These are phyloP conservation scores for Boletus vinaceobasis DNA, from an alignment of 768 basidiomycete genomes.

Conservation along the genomic window DNA sequence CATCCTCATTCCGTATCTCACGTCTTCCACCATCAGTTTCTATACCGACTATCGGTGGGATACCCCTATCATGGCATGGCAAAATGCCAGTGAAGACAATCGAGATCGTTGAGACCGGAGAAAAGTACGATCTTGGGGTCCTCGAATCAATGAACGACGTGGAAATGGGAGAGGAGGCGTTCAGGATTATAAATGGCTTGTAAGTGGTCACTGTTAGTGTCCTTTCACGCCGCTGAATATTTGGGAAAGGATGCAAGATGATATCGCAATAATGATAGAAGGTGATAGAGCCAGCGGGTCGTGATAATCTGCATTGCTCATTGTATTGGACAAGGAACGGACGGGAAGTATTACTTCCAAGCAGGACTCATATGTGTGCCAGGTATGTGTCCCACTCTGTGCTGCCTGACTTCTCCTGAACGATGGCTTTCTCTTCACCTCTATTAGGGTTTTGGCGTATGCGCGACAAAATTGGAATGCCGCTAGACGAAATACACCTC, in stretches of 20 bases:
- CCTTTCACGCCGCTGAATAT: not conserved
- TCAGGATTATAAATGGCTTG: slow-evolving; percentile 62
- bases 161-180: slow-evolving; percentile 48
- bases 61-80: slow-evolving; percentile 39
- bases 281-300: slow-evolving; percentile 28
- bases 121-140: slow-evolving; percentile 50
- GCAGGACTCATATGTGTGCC: slow-evolving; percentile 68
- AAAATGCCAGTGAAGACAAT: slow-evolving; percentile 51
- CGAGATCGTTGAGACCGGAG: slow-evolving; percentile 48
- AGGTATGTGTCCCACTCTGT: slow-evolving; percentile 38
- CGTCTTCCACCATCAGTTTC: slow-evolving; percentile 30
- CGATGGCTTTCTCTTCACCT: not conserved
- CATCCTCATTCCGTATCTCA: slow-evolving; percentile 50
- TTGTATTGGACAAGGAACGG: slow-evolving; percentile 42
- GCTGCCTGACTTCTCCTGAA: not conserved
- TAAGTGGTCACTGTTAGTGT: slow-evolving; percentile 33
- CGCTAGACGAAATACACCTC: slow-evolving; percentile 67
- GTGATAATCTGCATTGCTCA: not conserved
- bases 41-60: slow-evolving; percentile 19
- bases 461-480: slow-evolving; percentile 71
- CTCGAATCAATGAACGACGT: slow-evolving; percentile 24
- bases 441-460: slow-evolving; percentile 72
- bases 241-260: slow-evolving; percentile 48
- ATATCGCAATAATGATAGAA: slow-evolving; percentile 61
- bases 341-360: slow-evolving; percentile 74